Base-by-base conservation (phyloP, 2,329 filamentous ascomycete species). In the Calonectria fujianensis region DNA sequence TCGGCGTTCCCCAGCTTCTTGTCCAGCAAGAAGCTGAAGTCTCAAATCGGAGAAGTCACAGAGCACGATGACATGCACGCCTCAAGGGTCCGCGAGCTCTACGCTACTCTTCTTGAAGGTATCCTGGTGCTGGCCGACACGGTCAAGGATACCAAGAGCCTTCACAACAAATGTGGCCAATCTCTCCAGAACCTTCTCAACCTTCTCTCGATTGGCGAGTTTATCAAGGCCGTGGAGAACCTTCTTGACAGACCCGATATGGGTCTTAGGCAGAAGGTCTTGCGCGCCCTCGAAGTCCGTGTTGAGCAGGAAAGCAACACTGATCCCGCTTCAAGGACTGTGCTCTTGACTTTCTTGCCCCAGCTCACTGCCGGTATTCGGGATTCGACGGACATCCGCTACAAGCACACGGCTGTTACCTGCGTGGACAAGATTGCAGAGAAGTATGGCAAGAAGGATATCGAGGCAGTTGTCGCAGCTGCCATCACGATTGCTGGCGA, bases 361-460 rank as follows among this genome's bases (percentile, higher is more conserved):
- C 93, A 93, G 78, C 89, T 98, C 75, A 95, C 94, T 24, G 89
- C 90, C 27, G 94, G 97, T 59, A 91, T 99, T 74, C 89, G 93
- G 70, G 91, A 94, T 65, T 94, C 94, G 9, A 87, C 90, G 39
- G 93, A 97, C 78, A 90, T 94, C 69, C 89, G 92, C 35, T 93
- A 97, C 83, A 96, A 96, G 85, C 93, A 96, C 80, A 95, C 95
- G 14, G 95, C 96, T 1, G 93, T 99, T 75, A 93, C 93, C 45
- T 98, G 96, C 80, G 93, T 98, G 57, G 96, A 98, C 85, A 95
- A 95, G 84, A 97, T 99, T 76, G 92, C 95, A 3, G 96, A 98
- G 85, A 96, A 96, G 84, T 98, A 98, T 83, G 97, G 97, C 78
- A 97, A 97, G 88, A 97, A 96, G 84, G 95, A 98, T 81, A 89